Evolutionary conservation across 345 rosid species (phyloP).

Genomic region (Ailanthus altissimus): DNA sequence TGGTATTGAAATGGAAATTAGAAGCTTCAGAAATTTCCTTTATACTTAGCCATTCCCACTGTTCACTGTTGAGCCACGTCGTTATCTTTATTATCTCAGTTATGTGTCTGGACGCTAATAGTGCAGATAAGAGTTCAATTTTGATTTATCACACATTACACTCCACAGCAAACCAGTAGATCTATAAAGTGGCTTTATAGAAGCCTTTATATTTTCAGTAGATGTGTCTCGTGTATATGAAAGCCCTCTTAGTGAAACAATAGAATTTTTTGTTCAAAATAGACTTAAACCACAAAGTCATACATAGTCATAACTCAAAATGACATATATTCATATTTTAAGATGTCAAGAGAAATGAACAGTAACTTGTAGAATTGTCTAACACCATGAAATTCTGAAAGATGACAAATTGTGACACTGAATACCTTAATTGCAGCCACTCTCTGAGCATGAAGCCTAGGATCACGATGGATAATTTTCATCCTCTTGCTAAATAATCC

Average conservation of each 20-base stretch:
- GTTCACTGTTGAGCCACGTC: background rate
- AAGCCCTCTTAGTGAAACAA: background rate
- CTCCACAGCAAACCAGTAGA: background rate
- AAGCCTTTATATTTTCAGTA: background rate
- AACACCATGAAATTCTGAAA: background rate
- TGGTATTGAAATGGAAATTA: background rate
- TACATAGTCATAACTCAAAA: background rate
- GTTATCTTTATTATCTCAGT: background rate
- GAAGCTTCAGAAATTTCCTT: background rate
- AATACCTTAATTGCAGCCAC: conserved; percentile 92
- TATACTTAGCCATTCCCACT: background rate
- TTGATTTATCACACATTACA: background rate
- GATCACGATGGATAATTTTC: conserved; percentile 87
- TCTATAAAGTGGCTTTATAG: background rate
- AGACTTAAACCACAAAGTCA: background rate
- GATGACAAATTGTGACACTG: background rate
- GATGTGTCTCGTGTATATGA: too few species aligned
- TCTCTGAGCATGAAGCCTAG: conserved; percentile 79
- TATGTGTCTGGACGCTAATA: background rate
- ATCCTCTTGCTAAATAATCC: conserved; percentile 88
- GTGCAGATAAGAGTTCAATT: too few species aligned
- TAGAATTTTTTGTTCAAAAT: background rate
- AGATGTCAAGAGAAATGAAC: background rate
- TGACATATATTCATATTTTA: background rate
- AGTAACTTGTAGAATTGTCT: background rate